These are phyloP conservation scores for Emmonsiellopsis sp. DNA, from an alignment of 2,329 filamentous ascomycete species.

Conservation along the genomic window DNA sequence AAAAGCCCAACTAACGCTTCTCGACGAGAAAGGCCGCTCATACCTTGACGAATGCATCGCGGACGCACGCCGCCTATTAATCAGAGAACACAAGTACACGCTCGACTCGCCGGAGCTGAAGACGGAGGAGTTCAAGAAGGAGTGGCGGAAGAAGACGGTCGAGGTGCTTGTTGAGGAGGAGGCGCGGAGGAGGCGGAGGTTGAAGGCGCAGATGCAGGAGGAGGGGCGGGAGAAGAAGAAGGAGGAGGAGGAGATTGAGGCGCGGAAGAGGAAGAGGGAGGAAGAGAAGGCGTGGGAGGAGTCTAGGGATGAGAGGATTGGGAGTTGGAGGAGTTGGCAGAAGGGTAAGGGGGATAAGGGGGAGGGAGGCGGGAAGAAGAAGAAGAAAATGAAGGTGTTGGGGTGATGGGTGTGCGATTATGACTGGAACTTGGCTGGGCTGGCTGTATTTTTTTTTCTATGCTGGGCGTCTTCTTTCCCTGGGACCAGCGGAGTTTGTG, in stretches of 20 bases:
- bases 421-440: background rate
- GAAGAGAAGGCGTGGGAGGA: constrained; percentile 94
- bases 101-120: constrained; percentile 75
- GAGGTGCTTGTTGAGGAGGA: constrained; percentile 90
- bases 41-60: constrained; percentile 89
- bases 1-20: constrained; percentile 81
- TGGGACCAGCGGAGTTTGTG: background rate
- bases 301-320: constrained; percentile 81
- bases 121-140: constrained; percentile 68
- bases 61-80: constrained; percentile 87
- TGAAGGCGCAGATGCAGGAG: constrained; percentile 93
- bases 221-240: constrained; percentile 82
- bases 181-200: constrained; percentile 68
- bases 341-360: constrained; percentile 50
- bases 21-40: constrained; percentile 86
- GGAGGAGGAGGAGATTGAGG: constrained; percentile 74
- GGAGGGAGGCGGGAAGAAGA: constrained; percentile 53
- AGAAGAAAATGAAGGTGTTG: constrained; percentile 41
- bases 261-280: constrained; percentile 75
- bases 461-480: background rate
- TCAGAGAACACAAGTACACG: constrained; percentile 89
- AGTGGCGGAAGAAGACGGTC: constrained; percentile 85
- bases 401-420: constrained; percentile 20
- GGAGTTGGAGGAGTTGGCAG: constrained; percentile 86
- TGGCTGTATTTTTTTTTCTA: background rate